phyloP scores from a whole-genome alignment of 441 rosid genomes.

The Capsella rubella region DNA sequence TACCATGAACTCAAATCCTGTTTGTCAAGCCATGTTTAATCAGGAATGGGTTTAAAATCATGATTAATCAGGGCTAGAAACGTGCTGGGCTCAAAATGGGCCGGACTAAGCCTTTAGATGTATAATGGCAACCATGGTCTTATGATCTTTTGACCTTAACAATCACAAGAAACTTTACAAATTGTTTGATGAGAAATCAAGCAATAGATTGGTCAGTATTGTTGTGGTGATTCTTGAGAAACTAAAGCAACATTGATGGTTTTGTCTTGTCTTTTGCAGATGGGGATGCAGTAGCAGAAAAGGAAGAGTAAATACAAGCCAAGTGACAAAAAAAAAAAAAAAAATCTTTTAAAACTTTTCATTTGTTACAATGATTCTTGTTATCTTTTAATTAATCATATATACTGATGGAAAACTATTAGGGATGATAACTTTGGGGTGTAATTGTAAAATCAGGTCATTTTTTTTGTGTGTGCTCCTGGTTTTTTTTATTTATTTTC shows the following conservation, averaged over 20 bases:
- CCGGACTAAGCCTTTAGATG: neutral
- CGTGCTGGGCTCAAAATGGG: neutral
- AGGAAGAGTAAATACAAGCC: slow-evolving; percentile 29
- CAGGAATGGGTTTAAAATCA: neutral
- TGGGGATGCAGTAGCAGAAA: slow-evolving; percentile 29
- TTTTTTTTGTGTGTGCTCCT: slow-evolving; percentile 18
- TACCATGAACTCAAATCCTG: neutral
- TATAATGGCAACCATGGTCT: neutral
- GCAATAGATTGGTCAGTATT: neutral
- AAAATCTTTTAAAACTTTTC: neutral
- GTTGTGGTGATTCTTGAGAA: slow-evolving; percentile 8
- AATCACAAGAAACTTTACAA: neutral
- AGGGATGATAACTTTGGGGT: slow-evolving; percentile 36
- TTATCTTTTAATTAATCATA: neutral
- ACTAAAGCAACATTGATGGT: slow-evolving; percentile 4
- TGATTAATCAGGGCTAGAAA: neutral
- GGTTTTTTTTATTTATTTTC: neutral
- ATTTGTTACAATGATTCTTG: slow-evolving; percentile 23
- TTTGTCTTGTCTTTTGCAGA: slow-evolving; percentile 36
- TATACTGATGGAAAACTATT: slow-evolving; percentile 25
- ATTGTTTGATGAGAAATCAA: slow-evolving; percentile 21
- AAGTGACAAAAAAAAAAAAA: slow-evolving; percentile 18
- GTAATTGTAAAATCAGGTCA: slow-evolving; percentile 38
- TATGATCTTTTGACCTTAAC: neutral
- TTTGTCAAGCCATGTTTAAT: neutral